phyloP scores from a whole-genome alignment of 768 basidiomycete species.

The Podaxis pistillaris region DNA sequence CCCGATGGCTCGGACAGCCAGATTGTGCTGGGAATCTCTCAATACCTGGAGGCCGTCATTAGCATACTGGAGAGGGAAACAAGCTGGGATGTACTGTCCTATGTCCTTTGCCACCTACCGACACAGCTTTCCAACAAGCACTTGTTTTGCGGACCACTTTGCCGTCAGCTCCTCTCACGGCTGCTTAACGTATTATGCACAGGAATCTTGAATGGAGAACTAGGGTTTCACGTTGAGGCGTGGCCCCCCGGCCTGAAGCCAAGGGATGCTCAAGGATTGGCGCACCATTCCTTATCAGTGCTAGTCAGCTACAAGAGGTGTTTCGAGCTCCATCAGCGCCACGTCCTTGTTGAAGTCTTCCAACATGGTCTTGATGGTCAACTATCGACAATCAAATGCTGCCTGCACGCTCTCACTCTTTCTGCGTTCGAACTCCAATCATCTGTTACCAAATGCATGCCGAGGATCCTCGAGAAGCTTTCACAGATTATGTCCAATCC shows the following conservation, averaged over 20 bases:
- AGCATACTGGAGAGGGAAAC: slow-evolving; percentile 69
- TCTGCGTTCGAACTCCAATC: slow-evolving; percentile 83
- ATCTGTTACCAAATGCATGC: slow-evolving; percentile 76
- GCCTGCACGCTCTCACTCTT: slow-evolving; percentile 85
- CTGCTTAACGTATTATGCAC: slow-evolving; percentile 69
- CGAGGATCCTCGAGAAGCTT: slow-evolving; percentile 81
- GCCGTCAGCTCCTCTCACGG: slow-evolving; percentile 57
- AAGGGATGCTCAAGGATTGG: slow-evolving; percentile 84
- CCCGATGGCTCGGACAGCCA: slow-evolving; percentile 40
- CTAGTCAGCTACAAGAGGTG: slow-evolving; percentile 83
- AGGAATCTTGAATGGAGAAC: slow-evolving; percentile 54
- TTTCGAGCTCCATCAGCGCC: slow-evolving; percentile 65
- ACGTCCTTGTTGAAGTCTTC: slow-evolving; percentile 73
- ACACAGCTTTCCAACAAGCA: slow-evolving; percentile 94
- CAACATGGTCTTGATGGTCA: slow-evolving; percentile 68
- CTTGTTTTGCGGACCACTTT: slow-evolving; percentile 88
- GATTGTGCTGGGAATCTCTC: slow-evolving; percentile 68
- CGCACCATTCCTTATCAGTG: slow-evolving; percentile 84
- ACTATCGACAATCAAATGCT: slow-evolving; percentile 79
- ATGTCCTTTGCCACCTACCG: slow-evolving; percentile 88
- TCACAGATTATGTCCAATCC: slow-evolving; percentile 94
- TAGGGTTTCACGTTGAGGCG: slow-evolving; percentile 54
- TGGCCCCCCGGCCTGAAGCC: slow-evolving; percentile 64
- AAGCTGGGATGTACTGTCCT: slow-evolving; percentile 93
- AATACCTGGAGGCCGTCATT: slow-evolving; percentile 64